These are phyloP conservation scores for Telfairia occidentalis DNA, from an alignment of 331 rosid species.

Conservation along the genomic window DNA sequence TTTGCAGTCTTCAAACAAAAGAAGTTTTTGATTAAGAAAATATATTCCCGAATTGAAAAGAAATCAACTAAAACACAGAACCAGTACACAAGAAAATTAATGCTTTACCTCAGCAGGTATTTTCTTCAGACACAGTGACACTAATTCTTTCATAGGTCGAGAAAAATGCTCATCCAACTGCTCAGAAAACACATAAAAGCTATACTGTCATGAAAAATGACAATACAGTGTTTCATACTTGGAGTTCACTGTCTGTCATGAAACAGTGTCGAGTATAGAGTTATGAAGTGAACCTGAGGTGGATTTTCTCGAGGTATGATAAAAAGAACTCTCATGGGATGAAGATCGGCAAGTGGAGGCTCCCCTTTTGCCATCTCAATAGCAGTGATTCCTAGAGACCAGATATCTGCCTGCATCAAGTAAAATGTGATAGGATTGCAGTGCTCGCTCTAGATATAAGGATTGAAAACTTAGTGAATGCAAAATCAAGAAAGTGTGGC, in stretches of 20 bases:
- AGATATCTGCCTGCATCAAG: slow-evolving; percentile 85
- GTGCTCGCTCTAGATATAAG: slow-evolving; percentile 16
- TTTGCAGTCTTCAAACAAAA: neutral
- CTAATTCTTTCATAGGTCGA: slow-evolving; percentile 90
- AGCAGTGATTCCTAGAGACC: slow-evolving; percentile 96
- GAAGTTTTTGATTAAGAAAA: neutral
- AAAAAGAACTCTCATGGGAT: slow-evolving; percentile 97
- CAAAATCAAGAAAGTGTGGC: neutral
- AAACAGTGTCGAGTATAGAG: neutral
- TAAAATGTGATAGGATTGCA: slow-evolving; percentile 17
- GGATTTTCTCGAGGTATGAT: slow-evolving; percentile 97
- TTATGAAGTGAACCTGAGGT: slow-evolving; percentile 60
- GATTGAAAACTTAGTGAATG: slow-evolving; percentile 5
- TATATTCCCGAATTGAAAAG: neutral
- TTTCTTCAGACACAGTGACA: slow-evolving; percentile 81
- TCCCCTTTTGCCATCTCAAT: slow-evolving; percentile 99
- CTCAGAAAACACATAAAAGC: slow-evolving; percentile 25
- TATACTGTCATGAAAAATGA: slow-evolving; percentile 9
- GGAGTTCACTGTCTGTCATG: neutral
- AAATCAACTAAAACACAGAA: neutral
- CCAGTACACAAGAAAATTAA: slow-evolving; percentile 3
- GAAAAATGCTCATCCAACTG: slow-evolving; percentile 99
- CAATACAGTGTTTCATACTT: neutral
- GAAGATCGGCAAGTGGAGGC: slow-evolving; percentile 98
- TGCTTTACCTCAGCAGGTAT: slow-evolving; percentile 81